Conservation (phyloP, 306 rosid species). For the Vachellia collinsii region DNA sequence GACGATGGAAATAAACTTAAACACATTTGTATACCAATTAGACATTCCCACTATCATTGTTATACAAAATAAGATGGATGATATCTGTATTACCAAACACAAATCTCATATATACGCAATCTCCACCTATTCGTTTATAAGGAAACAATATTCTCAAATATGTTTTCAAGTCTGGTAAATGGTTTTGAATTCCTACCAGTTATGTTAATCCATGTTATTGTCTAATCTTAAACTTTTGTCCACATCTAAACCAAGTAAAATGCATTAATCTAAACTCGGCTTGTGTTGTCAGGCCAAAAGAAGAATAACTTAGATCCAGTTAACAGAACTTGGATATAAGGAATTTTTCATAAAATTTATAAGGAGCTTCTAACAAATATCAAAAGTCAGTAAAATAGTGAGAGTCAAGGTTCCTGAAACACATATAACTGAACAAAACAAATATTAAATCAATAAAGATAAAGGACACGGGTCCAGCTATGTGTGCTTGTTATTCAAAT, state of each 20-base stretch:
- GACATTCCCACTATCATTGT: not conserved
- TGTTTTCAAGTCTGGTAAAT: not conserved
- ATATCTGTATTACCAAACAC: not conserved
- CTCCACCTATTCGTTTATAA: not conserved
- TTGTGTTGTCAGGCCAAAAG: not conserved
- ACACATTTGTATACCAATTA: not conserved
- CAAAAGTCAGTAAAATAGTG: not conserved
- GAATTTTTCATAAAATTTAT: not conserved
- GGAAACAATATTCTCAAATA: not conserved
- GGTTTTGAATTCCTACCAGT: not conserved
- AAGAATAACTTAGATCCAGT: not conserved
- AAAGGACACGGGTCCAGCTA: not conserved
- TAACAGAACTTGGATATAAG: not conserved
- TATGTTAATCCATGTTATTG: not conserved
- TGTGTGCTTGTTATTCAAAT: conserved; percentile 6
- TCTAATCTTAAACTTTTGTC: not conserved
- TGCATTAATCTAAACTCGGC: not conserved
- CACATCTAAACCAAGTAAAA: conserved; percentile 11
- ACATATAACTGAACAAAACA: not conserved
- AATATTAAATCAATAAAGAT: conserved; percentile 5
- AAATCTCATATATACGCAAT: not conserved
- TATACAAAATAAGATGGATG: not conserved
- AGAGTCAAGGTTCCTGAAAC: not conserved
- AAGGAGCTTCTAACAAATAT: not conserved
- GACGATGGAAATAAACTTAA: not conserved